These are phyloP conservation scores for Metschnikowia bowlesiae DNA, from an alignment of 805 yeast species.

Conservation along the genomic window DNA sequence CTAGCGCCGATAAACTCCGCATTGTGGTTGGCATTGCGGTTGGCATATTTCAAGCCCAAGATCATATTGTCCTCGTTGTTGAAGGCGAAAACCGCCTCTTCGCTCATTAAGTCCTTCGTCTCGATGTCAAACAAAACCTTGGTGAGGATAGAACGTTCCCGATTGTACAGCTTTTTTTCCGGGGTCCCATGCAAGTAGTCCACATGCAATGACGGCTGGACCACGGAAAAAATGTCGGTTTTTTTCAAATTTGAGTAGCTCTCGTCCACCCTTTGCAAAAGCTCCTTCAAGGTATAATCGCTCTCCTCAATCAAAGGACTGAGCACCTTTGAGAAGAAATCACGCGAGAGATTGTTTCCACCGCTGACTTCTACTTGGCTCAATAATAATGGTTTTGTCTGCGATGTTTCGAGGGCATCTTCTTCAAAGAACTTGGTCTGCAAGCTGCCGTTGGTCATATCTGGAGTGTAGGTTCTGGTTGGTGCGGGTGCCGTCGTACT, in stretches of 20 bases:
- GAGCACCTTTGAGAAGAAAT: slow-evolving; percentile 44
- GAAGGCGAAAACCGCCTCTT: slow-evolving; percentile 31
- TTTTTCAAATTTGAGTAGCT: slow-evolving; percentile 33
- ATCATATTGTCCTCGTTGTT: slow-evolving; percentile 37
- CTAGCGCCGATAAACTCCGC: slow-evolving; percentile 48
- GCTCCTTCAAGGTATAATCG: slow-evolving; percentile 41
- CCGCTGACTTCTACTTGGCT: slow-evolving; percentile 37
- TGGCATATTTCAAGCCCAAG: slow-evolving; percentile 36
- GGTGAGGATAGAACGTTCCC: slow-evolving; percentile 42
- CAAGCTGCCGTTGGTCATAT: slow-evolving; percentile 2
- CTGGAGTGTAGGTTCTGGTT: not conserved
- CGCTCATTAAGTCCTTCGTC: slow-evolving; percentile 34
- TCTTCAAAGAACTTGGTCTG: slow-evolving; percentile 22
- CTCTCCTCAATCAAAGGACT: slow-evolving; percentile 38
- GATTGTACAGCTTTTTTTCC: slow-evolving; percentile 25
- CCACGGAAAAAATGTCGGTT: slow-evolving; percentile 44
- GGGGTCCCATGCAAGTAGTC: slow-evolving; percentile 32
- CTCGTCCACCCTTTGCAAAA: slow-evolving; percentile 29
- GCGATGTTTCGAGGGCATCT: slow-evolving; percentile 27
- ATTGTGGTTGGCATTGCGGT: slow-evolving; percentile 46
- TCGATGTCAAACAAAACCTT: slow-evolving; percentile 40
- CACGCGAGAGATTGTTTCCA: slow-evolving; percentile 41
- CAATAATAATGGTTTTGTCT: slow-evolving; percentile 33
- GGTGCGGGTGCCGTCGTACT: not conserved
- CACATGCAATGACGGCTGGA: slow-evolving; percentile 37